These are phyloP conservation scores for Micromonas commoda DNA, from an alignment of 139 green algal species.

Conservation along the genomic window DNA sequence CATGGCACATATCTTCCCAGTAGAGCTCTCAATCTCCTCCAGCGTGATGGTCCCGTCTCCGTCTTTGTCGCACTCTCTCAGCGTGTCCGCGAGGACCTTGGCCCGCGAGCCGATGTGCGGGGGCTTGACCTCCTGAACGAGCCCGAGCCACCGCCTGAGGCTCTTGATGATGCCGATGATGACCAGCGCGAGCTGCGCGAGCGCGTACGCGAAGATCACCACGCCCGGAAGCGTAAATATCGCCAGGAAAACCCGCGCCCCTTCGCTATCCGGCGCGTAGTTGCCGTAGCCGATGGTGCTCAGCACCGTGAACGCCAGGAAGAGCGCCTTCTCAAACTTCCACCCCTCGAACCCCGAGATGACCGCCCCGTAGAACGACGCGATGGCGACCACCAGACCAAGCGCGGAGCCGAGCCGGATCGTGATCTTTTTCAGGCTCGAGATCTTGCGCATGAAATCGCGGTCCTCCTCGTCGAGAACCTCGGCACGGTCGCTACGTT, in stretches of 20 bases:
- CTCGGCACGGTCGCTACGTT: too few relatives aligned
- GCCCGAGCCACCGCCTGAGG: not conserved
- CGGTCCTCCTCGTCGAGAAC: too few relatives aligned
- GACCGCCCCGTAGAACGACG: too few relatives aligned
- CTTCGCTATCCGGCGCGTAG: not conserved
- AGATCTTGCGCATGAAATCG: too few relatives aligned
- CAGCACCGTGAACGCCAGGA: not conserved
- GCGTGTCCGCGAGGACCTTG: not conserved
- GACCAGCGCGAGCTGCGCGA: not conserved
- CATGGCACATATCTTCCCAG: not conserved
- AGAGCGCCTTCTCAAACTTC: not conserved
- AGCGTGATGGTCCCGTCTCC: not conserved
- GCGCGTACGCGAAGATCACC: not conserved
- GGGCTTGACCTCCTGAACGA: not conserved
- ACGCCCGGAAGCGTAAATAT: conserved; percentile 1
- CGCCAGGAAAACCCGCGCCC: not conserved
- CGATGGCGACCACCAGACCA: too few relatives aligned
- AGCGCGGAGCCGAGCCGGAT: too few relatives aligned
- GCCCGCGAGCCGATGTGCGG: not conserved
- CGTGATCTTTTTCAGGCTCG: too few relatives aligned
- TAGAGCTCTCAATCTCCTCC: not conserved
- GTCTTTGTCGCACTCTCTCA: not conserved
- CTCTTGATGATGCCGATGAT: not conserved
- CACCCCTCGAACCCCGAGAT: too few relatives aligned
- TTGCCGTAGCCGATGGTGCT: conserved; percentile 3